Evolutionary conservation across 2,329 filamentous ascomycete genomes (phyloP), one percentile per base, ranked within the genome.

Genomic region (Neonectria magnoliae): DNA sequence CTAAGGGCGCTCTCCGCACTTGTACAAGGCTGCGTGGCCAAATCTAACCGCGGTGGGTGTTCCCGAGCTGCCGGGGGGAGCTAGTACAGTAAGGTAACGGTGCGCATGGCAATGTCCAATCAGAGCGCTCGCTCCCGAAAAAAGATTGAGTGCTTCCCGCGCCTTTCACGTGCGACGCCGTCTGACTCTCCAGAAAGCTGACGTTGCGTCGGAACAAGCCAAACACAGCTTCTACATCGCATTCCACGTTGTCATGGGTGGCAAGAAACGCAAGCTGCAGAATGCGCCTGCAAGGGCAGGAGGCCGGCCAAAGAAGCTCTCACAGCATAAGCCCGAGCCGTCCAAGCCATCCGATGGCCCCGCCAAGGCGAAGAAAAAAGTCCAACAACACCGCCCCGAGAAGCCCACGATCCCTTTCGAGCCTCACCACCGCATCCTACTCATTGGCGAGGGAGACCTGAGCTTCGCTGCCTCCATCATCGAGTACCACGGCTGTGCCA

Each of bases 371-470:
- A 66, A 75, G 62, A 71, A 64, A 38, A 71, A 70, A n/a, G n/a
- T 42, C n/a, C 38, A 42, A 50, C 63, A 68, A 52, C 73, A 72
- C 47, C 73, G 73, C 56, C 65, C 65, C 38, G 70, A 73, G 45
- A 45, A 64, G 25, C 88, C 84, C 25, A 86, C 82, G 4, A 89
- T 94, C 22, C 92, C 92, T 16, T 94, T 95, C 78, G 78, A 83
- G 25, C 81, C 86, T 42, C 80, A 86, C 71, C 88, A 94, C 69
- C 81, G 85, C 71, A 93, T 95, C 67, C 87, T 96, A 7, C 86
- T 95, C 3, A 81, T 95, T 56, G 93, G 93, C 73, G 93, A 96
- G 76, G 93, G 89, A 69, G 93, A 97, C 78, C 88, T 96, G 75
- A 93, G 91, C 76, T 95, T 94, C 77, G 87, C 92, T 13, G 85